These are phyloP conservation scores for Leccinum boreale DNA, from an alignment of 768 basidiomycete genomes.

Conservation along the genomic window DNA sequence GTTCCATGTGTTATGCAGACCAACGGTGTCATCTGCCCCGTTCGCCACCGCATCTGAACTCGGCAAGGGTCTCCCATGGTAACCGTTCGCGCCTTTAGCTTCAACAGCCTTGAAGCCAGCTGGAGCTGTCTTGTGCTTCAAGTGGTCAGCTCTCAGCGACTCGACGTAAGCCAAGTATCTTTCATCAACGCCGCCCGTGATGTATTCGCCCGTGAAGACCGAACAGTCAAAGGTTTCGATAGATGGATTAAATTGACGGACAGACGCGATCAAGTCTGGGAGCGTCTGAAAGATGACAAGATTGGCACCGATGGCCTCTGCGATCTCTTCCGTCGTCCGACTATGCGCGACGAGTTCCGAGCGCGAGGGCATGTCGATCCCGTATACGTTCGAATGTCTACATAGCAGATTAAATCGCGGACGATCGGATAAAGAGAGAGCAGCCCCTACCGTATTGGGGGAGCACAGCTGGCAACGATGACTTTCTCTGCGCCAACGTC, in stretches of 20 bases:
- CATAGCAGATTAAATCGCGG: background rate
- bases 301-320: conserved; percentile 86
- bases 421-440: background rate
- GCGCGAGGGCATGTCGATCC: conserved; percentile 99
- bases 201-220: conserved; percentile 95
- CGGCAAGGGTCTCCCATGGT: conserved; percentile 20
- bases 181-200: conserved; percentile 90
- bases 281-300: conserved; percentile 95
- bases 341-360: conserved; percentile 86
- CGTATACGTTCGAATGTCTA: conserved; percentile 93
- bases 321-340: conserved; percentile 68
- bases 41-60: conserved; percentile 47
- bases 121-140: conserved; percentile 48
- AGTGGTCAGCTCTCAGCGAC: conserved; percentile 75
- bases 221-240: conserved; percentile 91
- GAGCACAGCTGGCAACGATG: conserved; percentile 94
- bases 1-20: conserved; percentile 73
- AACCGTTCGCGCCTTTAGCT: conserved; percentile 30
- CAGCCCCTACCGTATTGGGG: conserved; percentile 75
- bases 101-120: conserved; percentile 34
- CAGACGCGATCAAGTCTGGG: conserved; percentile 80
- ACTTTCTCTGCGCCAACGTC: conserved; percentile 97
- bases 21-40: conserved; percentile 73
- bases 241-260: conserved; percentile 75
- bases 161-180: conserved; percentile 76